A percentile compares a stretch with the other conserved stretches of the same genome.
Conservation (phyloP, 2,329 filamentous ascomycete species). For the Akanthomyces dipterigenus region DNA sequence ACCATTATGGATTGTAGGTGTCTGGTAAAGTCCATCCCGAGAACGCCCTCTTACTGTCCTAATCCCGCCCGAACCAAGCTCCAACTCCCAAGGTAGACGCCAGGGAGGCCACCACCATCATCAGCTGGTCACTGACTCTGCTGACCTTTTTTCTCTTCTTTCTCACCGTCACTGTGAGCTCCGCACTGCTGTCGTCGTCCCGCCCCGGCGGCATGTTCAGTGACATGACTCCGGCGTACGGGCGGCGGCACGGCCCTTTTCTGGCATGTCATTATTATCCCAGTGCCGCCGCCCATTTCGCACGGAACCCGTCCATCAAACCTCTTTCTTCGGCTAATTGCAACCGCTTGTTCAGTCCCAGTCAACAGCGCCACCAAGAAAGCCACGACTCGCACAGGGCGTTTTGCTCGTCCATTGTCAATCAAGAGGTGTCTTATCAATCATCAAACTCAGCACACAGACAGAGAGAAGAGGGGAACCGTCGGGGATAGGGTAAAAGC, state of each 20-base stretch:
- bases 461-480: neutral
- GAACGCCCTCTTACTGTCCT: no score
- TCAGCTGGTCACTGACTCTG: conserved; percentile 1
- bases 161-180: neutral
- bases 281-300: neutral
- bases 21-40: no score
- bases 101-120: neutral
- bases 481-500: neutral
- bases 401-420: neutral
- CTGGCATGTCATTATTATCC: neutral
- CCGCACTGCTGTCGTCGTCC: neutral
- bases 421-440: neutral
- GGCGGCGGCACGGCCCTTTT: neutral
- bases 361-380: neutral
- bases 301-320: no score
- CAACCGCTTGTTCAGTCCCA: no score
- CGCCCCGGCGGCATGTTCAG: neutral
- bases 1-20: neutral
- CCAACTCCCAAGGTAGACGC: no score
- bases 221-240: neutral
- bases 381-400: neutral
- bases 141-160: neutral
- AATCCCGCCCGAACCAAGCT: no score
- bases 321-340: no score
- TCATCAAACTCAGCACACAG: no score